A percentile compares a stretch with the other conserved stretches of the same genome.
Conservation (phyloP, 2,329 filamentous ascomycete species). For the Diplodia corticola region DNA sequence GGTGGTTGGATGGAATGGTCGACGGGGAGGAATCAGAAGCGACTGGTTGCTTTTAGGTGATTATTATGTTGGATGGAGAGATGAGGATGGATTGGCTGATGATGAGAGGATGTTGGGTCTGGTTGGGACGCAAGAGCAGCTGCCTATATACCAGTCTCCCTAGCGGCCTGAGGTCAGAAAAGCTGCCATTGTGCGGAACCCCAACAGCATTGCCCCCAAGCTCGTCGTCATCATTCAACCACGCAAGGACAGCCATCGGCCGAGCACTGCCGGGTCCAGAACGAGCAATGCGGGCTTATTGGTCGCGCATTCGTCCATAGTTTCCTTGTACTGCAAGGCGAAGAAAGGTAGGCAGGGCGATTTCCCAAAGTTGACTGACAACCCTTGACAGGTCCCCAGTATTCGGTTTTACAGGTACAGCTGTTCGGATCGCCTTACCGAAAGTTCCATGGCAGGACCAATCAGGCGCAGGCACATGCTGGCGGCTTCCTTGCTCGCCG, state of each 20-base stretch:
- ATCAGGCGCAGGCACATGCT: not conserved
- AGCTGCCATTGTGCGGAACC: not conserved
- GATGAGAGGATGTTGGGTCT: not conserved
- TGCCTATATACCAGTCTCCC: not conserved
- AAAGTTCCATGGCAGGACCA: not conserved
- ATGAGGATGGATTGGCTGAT: not conserved
- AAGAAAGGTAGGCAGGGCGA: not conserved
- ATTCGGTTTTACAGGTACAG: not conserved
- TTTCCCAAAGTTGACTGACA: not conserved
- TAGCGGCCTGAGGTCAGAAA: constrained; percentile 1
- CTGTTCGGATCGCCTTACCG: not conserved
- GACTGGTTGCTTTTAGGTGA: not conserved
- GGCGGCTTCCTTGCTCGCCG: not conserved
- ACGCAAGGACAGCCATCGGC: not conserved
- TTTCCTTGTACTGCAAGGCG: not conserved
- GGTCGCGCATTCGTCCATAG: not conserved
- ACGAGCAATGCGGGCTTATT: not conserved
- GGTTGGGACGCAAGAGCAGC: not conserved
- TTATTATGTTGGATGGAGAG: not conserved
- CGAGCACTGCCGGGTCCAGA: not conserved
- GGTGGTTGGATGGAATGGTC: not conserved
- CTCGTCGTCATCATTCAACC: constrained; percentile 16
- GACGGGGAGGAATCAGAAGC: constrained; percentile 9
- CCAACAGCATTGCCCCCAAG: constrained; percentile 7
- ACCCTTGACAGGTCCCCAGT: not conserved